Conservation (phyloP, 257 asterid species). For the Misopates orontium region DNA sequence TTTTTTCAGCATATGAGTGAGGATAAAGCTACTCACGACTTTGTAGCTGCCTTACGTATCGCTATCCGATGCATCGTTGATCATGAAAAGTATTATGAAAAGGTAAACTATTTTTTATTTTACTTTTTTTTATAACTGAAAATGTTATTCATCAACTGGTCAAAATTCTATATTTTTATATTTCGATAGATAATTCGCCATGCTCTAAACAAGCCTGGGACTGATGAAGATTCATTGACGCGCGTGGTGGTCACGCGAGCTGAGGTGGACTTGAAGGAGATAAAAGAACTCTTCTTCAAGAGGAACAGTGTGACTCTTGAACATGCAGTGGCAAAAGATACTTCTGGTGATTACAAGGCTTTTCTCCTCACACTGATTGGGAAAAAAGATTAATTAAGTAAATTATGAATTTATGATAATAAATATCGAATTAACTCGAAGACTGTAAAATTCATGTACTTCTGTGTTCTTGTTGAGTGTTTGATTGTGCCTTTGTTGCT, state of each 20-base stretch:
- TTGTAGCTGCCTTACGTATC: constrained; percentile 43
- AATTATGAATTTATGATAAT: not conserved
- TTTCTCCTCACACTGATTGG: constrained; percentile 70
- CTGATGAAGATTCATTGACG: constrained; percentile 60
- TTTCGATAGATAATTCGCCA: constrained; percentile 45
- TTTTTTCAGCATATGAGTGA: constrained; percentile 45
- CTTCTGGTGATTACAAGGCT: constrained; percentile 67
- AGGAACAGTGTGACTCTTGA: constrained; percentile 69
- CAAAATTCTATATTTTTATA: too few species aligned
- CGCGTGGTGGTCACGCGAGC: constrained; percentile 72
- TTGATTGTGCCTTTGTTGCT: too few species aligned
- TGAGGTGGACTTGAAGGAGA: constrained; percentile 58
- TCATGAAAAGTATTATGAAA: constrained; percentile 70
- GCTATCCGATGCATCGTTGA: constrained; percentile 56
- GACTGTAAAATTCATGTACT: too few species aligned
- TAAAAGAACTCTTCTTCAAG: constrained; percentile 54
- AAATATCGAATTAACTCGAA: not conserved
- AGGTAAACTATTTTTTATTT: too few species aligned
- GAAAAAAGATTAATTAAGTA: constrained; percentile 24
- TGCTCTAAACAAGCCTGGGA: constrained; percentile 51
- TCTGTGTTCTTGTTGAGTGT: too few species aligned
- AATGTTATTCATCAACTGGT: too few species aligned
- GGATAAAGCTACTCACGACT: constrained; percentile 39
- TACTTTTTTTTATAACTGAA: too few species aligned
- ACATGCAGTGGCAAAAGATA: constrained; percentile 59